Conservation (phyloP, 2,329 filamentous ascomycete species). For the Colletotrichum spinosum region DNA sequence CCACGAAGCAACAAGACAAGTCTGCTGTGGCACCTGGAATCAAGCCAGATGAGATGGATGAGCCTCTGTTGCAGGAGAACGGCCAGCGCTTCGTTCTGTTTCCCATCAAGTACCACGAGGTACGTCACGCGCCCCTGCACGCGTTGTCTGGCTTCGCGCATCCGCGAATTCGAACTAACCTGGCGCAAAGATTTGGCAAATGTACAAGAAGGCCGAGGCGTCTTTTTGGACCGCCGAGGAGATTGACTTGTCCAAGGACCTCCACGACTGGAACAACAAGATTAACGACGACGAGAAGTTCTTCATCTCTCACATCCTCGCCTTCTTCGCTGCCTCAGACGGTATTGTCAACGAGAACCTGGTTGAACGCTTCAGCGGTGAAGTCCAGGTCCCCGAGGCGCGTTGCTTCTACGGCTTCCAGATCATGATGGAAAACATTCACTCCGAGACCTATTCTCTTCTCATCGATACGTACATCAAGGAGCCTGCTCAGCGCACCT, state of each 20-base stretch:
- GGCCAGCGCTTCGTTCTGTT: conserved; percentile 96
- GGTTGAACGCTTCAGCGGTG: conserved; percentile 94
- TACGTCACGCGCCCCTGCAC: conserved; percentile 71
- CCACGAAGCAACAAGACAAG: conserved; percentile 57
- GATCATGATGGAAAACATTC: conserved; percentile 99
- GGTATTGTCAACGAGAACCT: conserved; percentile 99
- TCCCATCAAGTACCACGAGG: conserved; percentile 99
- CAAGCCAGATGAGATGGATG: conserved; percentile 79
- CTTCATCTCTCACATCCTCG: conserved; percentile 98
- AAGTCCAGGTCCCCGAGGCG: conserved; percentile 97
- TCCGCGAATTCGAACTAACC: conserved; percentile 52
- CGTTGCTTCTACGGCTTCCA: conserved; percentile 99
- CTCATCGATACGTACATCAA: conserved; percentile 99
- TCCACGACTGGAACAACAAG: conserved; percentile 99
- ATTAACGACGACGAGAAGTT: conserved; percentile 97
- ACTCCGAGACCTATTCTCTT: conserved; percentile 99
- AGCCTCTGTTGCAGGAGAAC: conserved; percentile 96
- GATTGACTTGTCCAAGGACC: conserved; percentile 98
- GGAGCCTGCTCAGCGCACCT: conserved; percentile 91
- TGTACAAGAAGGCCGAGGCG: conserved; percentile 99
- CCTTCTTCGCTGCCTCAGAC: conserved; percentile 98
- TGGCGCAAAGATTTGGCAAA: conserved; percentile 89
- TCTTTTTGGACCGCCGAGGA: conserved; percentile 99
- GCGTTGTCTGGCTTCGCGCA: conserved; percentile 72
- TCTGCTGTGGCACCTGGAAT: conserved; percentile 60